Base-by-base conservation (phyloP, 2,329 filamentous ascomycete species). In the Diaporthe vexans region DNA sequence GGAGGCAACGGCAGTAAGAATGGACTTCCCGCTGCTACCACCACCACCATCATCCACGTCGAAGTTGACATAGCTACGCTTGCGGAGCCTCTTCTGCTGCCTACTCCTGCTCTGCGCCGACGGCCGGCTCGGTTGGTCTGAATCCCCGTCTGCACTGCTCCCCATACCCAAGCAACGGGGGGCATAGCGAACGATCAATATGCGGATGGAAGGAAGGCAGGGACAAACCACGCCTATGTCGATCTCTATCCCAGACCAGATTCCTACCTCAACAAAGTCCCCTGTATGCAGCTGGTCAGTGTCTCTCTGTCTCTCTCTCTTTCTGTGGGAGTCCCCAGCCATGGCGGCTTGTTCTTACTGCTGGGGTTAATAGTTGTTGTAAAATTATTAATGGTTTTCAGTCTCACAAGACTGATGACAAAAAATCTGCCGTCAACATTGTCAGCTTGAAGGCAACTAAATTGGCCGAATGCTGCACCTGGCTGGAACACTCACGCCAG, bases 231-330 rank as follows among this genome's bases (percentile, higher is more conserved):
- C 79, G 24, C 80, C 79, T 0, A 82, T 78, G 8, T 79, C 78
- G n/a, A 82, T 79, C 74, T 83, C 81, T 74, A 82, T 79, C 3
- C 80, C 81, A 1, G 81, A 82, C 80, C 81, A 83, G 73, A 75
- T 73, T 4, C 75, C 75, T 24, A 75, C 67, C 52, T 76, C 75
- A 33, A 73, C 72, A 56, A 75, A 76, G 48, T 75, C 73, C 73
- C 75, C 75, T 76, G 24, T 26, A 1, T 1, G n/a, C 6, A n/a
- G 2, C n/a, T 24, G 11, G 21, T 67, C 5, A 52, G 43, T 37
- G 3, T 8, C 17, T 37, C 0, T 1, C 13, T 13, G 0, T 21
- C 24, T 26, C 35, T 4, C 37, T 19, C 35, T 4, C 17, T 2
- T 10, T 21, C 29, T 7, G 29, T 33, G 29, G 21, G 46, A n/a